Percentiles rank a stretch among this genome's conserved stretches.
Evolutionary conservation across 768 basidiomycete species (phyloP).

Genomic region (Tulasnella sp.): DNA sequence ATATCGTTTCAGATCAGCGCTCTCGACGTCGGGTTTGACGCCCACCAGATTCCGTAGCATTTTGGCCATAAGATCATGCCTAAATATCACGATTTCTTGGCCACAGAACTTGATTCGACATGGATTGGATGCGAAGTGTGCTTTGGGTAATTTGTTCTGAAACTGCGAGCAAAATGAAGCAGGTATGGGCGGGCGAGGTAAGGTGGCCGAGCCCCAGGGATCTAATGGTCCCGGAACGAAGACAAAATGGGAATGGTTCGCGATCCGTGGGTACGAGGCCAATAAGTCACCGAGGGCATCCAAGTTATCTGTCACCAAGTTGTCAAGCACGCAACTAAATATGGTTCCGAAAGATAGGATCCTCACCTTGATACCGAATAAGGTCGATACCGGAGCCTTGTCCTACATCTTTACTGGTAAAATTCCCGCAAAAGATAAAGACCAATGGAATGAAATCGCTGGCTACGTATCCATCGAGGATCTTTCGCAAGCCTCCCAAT

Average conservation of each 20-base stretch:
- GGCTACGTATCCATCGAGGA: conserved; percentile 85
- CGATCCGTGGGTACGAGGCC: conserved; percentile 62
- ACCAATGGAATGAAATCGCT: conserved; percentile 77
- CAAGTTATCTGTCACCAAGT: conserved; percentile 58
- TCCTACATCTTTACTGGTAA: conserved; percentile 68
- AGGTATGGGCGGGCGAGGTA: conserved; percentile 74
- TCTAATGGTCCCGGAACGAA: conserved; percentile 93
- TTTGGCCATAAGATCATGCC: conserved; percentile 85
- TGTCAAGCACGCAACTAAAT: background rate
- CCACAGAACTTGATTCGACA: conserved; percentile 91
- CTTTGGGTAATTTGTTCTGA: conserved; percentile 59
- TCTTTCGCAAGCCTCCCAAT: conserved; percentile 59
- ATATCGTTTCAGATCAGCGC: conserved; percentile 76
- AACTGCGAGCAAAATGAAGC: conserved; percentile 60
- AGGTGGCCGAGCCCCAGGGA: conserved; percentile 55
- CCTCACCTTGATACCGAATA: conserved; percentile 70
- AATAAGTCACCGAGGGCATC: conserved; percentile 78
- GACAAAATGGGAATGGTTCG: conserved; percentile 73
- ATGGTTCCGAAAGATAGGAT: conserved; percentile 6
- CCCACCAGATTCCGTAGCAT: conserved; percentile 89
- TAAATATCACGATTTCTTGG: conserved; percentile 88
- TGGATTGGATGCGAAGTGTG: conserved; percentile 79
- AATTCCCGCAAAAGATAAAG: conserved; percentile 91
- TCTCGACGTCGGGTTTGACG: conserved; percentile 66
- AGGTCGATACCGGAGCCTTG: conserved; percentile 69